Evolutionary conservation across 2,329 filamentous ascomycete species (phyloP).

Genomic region (Fusarium sp.): DNA sequence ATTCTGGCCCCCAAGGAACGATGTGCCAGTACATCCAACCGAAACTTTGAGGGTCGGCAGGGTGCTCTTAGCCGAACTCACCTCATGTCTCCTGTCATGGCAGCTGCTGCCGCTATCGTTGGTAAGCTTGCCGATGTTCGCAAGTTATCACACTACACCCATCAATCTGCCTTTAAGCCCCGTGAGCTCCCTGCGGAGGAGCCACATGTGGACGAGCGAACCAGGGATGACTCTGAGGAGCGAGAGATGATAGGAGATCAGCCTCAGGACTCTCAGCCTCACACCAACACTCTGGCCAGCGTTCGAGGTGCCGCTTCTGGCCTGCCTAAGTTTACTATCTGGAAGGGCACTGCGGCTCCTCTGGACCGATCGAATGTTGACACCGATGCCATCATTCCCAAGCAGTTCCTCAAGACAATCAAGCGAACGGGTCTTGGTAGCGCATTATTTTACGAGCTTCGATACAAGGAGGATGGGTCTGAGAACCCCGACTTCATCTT

Average conservation of each 20-base stretch:
- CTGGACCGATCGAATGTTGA: constrained; percentile 92
- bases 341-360: constrained; percentile 88
- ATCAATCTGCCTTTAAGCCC: constrained; percentile 69
- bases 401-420: constrained; percentile 99
- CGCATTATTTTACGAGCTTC: constrained; percentile 86
- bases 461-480: constrained; percentile 77
- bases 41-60: constrained; percentile 97
- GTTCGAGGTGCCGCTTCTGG: constrained; percentile 62
- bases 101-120: constrained; percentile 86
- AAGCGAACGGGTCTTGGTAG: constrained; percentile 93
- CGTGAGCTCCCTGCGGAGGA: constrained; percentile 54
- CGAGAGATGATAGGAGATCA: constrained; percentile 64
- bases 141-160: constrained; percentile 72
- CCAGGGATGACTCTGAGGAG: constrained; percentile 61
- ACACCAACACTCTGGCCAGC: constrained; percentile 68
- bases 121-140: constrained; percentile 94
- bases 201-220: constrained; percentile 62
- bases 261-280: constrained; percentile 70
- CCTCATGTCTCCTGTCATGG: constrained; percentile 97
- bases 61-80: constrained; percentile 92
- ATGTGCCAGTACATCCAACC: constrained; percentile 94
- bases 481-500: constrained; percentile 87
- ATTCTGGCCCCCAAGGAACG: constrained; percentile 92
- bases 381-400: constrained; percentile 99
- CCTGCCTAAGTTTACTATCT: constrained; percentile 82